Conservation (phyloP, 2,329 filamentous ascomycete species). For the Colletotrichum sp. region DNA sequence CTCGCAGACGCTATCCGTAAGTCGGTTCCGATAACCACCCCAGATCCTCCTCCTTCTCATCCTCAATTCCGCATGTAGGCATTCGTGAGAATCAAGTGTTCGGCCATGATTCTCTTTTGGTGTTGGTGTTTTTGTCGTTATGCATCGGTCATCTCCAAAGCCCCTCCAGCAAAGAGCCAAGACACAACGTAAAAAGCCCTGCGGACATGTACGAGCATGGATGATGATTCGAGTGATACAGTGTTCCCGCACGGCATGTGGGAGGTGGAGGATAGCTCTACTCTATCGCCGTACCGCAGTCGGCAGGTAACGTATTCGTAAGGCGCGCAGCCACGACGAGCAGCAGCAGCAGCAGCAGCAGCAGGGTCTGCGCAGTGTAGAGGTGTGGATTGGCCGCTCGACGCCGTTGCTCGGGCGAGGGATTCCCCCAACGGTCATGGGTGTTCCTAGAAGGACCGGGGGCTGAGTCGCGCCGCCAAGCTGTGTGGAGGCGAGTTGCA, state of each 20-base stretch:
- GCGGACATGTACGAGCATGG: slow-evolving; percentile 7
- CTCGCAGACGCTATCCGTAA: neutral
- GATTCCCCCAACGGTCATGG: slow-evolving; percentile 10
- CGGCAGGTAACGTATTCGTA: neutral
- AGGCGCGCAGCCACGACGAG: neutral
- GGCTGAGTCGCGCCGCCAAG: slow-evolving; percentile 20
- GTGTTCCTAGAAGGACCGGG: slow-evolving; percentile 8
- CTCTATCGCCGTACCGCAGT: neutral
- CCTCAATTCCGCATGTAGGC: neutral
- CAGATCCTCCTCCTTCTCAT: neutral
- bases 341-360: neutral
- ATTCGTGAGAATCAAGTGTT: neutral
- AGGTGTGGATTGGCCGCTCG: neutral
- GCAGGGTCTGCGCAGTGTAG: neutral
- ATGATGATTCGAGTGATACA: slow-evolving; percentile 5
- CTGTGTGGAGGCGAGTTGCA: slow-evolving; percentile 6
- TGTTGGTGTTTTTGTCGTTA: neutral
- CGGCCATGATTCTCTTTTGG: neutral
- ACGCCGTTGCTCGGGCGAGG: slow-evolving; percentile 18
- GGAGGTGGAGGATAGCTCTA: neutral
- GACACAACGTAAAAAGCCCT: neutral
- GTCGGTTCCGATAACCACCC: neutral
- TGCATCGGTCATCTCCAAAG: slow-evolving; percentile 10
- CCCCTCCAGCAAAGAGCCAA: neutral
- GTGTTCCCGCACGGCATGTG: slow-evolving; percentile 1